phyloP scores from a whole-genome alignment of 2,329 filamentous ascomycete species.

The Paraphaeosphaeria minitans region DNA sequence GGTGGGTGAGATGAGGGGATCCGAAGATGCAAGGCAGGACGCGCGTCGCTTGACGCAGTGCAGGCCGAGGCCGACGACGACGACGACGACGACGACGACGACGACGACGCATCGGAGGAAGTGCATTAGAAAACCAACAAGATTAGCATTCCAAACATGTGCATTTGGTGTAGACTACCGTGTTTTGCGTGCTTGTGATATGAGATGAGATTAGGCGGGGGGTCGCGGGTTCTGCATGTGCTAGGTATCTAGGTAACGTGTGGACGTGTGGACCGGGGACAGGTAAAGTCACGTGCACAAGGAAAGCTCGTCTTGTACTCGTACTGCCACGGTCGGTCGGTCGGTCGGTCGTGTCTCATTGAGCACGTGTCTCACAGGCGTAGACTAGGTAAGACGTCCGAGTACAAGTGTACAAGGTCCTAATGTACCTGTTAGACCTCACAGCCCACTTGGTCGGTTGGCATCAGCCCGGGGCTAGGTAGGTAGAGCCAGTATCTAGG shows the following conservation, averaged over 20 bases:
- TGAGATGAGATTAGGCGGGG: not conserved
- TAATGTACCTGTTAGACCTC: too few species aligned
- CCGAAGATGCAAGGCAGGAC: slow-evolving; percentile 2
- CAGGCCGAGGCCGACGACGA: slow-evolving; percentile 1
- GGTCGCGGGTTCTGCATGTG: not conserved
- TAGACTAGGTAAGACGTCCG: too few species aligned
- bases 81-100: too few species aligned
- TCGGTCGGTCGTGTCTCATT: too few species aligned
- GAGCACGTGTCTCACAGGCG: too few species aligned
- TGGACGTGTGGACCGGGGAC: not conserved
- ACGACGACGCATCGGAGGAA: not conserved
- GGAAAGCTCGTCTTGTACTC: not conserved
- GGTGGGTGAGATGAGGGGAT: slow-evolving; percentile 7
- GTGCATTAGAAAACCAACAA: slow-evolving; percentile 1
- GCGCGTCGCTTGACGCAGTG: slow-evolving; percentile 10
- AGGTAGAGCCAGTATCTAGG: too few species aligned
- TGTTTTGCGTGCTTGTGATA: not conserved
- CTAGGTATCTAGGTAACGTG: too few species aligned
- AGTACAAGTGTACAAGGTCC: too few species aligned
- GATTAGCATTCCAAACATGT: not conserved
- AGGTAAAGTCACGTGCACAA: not conserved
- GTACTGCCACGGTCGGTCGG: too few species aligned
- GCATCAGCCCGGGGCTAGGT: too few species aligned
- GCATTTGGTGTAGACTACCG: not conserved
- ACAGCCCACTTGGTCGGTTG: too few species aligned